Base-by-base conservation (phyloP, 148 eudicot genomes). In the Beta vulgaris region DNA sequence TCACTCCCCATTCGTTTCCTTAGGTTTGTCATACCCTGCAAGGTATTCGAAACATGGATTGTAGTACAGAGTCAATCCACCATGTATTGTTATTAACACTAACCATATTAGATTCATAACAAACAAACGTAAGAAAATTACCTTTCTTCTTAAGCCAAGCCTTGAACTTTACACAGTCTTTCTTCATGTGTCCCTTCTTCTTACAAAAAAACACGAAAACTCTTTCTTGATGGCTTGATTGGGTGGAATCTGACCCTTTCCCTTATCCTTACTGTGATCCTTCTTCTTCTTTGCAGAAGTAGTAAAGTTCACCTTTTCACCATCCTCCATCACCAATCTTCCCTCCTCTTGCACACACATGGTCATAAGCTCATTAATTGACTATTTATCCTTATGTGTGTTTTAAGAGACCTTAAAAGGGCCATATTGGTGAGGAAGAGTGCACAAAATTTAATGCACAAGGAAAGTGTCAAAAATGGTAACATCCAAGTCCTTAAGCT, bases 341-440 rank as follows among this genome's bases (percentile, higher is more conserved):
- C 40, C 68, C 23, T 78, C 65, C 66, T 78, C 65, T 66, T 78
- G 77, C 6, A 73, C 77, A 72, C 72, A 78, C 77, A 74, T 67
- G 77, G 73, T 68, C 73, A 79, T 40, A 23, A 79, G 49, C 10
- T 79, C 69, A 73, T 57, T 68, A 37, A 73, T 34, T 4, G 60
- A 39, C 76, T 72, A 78, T 49, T 72, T 72, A 14, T 49, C 44
- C n/a, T n/a, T n/a, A n/a, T n/a, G n/a, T n/a, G n/a, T n/a, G n/a
- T n/a, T n/a, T n/a, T n/a, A n/a, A n/a, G n/a, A n/a, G n/a, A n/a
- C n/a, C n/a, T n/a, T n/a, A n/a, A n/a, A n/a, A n/a, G n/a, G n/a
- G n/a, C n/a, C n/a, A 65, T 64, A 37, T 78, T 39, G 43, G 9
- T 39, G 9, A 39, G 43, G 43, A 39, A 39, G 43, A 39, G 43